phyloP scores from a whole-genome alignment of 257 asterid genomes.

The Cordia subcordata region DNA sequence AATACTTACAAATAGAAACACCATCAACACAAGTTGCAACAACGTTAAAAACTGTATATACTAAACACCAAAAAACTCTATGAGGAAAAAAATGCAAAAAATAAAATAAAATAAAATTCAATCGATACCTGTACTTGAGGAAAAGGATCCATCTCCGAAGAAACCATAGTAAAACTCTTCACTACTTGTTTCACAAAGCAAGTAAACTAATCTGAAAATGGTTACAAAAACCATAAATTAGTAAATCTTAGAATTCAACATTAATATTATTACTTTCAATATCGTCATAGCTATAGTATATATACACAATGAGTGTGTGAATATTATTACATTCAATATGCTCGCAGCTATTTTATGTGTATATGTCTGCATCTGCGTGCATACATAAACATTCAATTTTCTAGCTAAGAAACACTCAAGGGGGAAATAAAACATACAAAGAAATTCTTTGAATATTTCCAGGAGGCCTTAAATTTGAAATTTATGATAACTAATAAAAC shows the following conservation, averaged over 20 bases:
- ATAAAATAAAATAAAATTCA: no score
- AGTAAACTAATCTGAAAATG: conserved; percentile 9
- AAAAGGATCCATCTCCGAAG: conserved; percentile 30
- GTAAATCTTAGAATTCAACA: neutral
- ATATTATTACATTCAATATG: neutral
- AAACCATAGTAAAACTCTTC: conserved; percentile 28
- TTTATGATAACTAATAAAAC: neutral
- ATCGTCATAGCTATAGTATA: no score
- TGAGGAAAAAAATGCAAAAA: conserved; percentile 1
- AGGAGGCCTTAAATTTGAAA: no score
- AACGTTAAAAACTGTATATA: no score
- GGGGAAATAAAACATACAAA: no score
- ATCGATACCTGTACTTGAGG: conserved; percentile 44
- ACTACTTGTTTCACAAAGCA: conserved; percentile 7
- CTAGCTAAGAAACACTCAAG: no score
- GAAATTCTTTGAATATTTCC: no score
- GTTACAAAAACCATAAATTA: no score
- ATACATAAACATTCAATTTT: neutral
- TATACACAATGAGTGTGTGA: no score
- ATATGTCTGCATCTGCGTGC: neutral
- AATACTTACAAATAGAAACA: no score
- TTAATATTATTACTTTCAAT: neutral
- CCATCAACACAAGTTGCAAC: neutral
- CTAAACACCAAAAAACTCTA: no score
- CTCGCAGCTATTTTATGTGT: neutral